phyloP scores from a whole-genome alignment of 2,329 filamentous ascomycete species.

The Trichoderma atrobrunneum region DNA sequence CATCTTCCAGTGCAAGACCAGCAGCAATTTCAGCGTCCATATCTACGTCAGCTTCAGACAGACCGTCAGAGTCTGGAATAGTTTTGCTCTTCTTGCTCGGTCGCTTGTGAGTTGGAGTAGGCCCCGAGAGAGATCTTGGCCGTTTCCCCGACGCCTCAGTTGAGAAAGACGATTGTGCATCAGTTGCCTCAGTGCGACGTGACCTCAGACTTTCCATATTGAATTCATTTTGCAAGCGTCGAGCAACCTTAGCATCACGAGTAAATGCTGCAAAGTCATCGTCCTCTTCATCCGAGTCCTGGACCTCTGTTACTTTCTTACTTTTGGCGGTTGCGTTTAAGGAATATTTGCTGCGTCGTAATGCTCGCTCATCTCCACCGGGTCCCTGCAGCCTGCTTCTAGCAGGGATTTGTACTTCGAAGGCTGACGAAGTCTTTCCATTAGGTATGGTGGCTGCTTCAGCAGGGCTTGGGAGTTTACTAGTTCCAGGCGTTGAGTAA shows the following conservation, averaged over 20 bases:
- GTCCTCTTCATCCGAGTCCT: slow-evolving; percentile 39
- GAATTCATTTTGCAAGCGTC: slow-evolving; percentile 35
- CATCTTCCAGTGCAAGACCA: slow-evolving; percentile 23
- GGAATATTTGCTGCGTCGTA: slow-evolving; percentile 46
- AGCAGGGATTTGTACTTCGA: slow-evolving; percentile 33
- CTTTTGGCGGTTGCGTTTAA: slow-evolving; percentile 46
- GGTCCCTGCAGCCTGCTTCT: slow-evolving; percentile 19
- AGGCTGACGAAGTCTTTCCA: slow-evolving; percentile 12
- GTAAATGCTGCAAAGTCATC: slow-evolving; percentile 27
- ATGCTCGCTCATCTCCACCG: slow-evolving; percentile 30
- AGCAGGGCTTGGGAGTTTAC: slow-evolving; percentile 36
- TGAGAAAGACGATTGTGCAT: slow-evolving; percentile 8
- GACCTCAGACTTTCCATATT: background rate
- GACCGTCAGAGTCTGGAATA: slow-evolving; percentile 32
- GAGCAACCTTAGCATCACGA: slow-evolving; percentile 33
- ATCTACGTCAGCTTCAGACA: slow-evolving; percentile 26
- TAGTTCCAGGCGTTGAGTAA: slow-evolving; percentile 38
- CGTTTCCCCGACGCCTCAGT: slow-evolving; percentile 26
- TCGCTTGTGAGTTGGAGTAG: slow-evolving; percentile 22
- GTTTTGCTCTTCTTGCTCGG: slow-evolving; percentile 32
- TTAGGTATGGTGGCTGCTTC: slow-evolving; percentile 20
- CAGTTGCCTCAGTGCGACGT: background rate
- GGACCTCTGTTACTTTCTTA: slow-evolving; percentile 37
- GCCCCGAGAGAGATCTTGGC: slow-evolving; percentile 25
- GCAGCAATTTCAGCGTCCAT: slow-evolving; percentile 34